Evolutionary conservation across 306 rosid genomes (phyloP).

Genomic region (Glycine soja): DNA sequence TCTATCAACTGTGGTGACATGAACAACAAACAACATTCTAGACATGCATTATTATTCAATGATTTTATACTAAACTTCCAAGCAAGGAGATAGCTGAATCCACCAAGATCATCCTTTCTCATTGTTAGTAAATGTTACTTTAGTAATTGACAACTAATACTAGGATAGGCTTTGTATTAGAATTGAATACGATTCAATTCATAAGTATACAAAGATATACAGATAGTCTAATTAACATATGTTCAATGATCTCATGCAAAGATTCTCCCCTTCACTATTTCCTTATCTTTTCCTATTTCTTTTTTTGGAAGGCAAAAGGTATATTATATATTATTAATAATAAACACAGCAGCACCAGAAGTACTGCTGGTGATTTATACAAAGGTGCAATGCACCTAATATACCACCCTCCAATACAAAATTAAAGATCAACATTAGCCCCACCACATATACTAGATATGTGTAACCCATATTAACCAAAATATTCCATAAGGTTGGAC

Average conservation of each 20-base stretch:
- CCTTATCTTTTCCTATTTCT: conserved; percentile 34
- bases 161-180: conserved; percentile 4
- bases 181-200: conserved; percentile 24
- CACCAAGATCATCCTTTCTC: conserved; percentile 31
- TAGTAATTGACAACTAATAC: neutral
- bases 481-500: too few species aligned
- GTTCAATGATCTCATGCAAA: conserved; percentile 1
- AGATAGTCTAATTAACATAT: conserved; percentile 11
- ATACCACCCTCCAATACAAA: too few species aligned
- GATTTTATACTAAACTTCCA: conserved; percentile 21
- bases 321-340: too few species aligned
- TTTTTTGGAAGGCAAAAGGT: too few species aligned
- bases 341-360: too few species aligned
- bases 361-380: too few species aligned
- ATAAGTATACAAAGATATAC: conserved; percentile 14
- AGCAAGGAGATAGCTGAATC: conserved; percentile 16
- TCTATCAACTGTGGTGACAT: neutral
- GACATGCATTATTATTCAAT: conserved; percentile 33
- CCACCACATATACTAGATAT: too few species aligned
- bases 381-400: too few species aligned
- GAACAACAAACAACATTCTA: conserved; percentile 6
- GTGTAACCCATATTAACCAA: too few species aligned
- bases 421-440: too few species aligned
- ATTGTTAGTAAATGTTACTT: neutral
- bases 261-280: conserved; percentile 14